Base-by-base conservation (phyloP, 2,329 filamentous ascomycete genomes). In the Fusarium sp. region DNA sequence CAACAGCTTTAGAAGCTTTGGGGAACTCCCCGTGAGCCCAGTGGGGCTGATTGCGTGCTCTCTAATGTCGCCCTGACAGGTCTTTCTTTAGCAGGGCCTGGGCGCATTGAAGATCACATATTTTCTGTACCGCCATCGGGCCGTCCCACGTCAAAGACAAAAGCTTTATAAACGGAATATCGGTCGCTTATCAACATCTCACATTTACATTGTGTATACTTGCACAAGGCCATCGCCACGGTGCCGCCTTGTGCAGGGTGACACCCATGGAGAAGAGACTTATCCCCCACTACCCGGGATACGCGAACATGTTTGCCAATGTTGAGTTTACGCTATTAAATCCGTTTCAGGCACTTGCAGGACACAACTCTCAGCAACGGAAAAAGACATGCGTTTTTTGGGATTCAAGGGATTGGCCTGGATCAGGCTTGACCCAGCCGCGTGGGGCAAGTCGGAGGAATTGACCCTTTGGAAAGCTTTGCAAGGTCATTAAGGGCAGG, bases 1-100 rank as follows among this genome's bases (percentile, higher is more conserved):
- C 36, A 49, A 29, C 49, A 55, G 66, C 61, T 31, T 42, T 52
- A 60, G 49, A 53, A 65, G 62, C 66, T 60, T 64, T 66, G 64
- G 58, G 67, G 53, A 72, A 71, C 68, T 76, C 73, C 72, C 73
- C 73, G 75, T 66, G 47, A 64, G 56, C 22, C 54, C 35, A 42
- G 75, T 71, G 75, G 75, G 71, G 62, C 70, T 55, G 44, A 67
- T 73, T 71, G 66, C 73, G 71, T 71, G 71, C 66, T 73, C 52
- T 31, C 60, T 55, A 46, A 66, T 56, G 52, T 63, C 56, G 61
- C 54, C 59, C 55, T 62, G 57, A 63, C 57, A 62, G 62, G 62
- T 54, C 35, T 56, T 65, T 65, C 42, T 46, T 57, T 45, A 41
- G 45, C 64, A 69, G 63, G 59, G 42, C 61, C 61, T 54, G 31